Evolutionary conservation across 495 filamentous ascomycete genomes (phyloP), one percentile per base, ranked within the genome.

Genomic region (Physcia stellaris): DNA sequence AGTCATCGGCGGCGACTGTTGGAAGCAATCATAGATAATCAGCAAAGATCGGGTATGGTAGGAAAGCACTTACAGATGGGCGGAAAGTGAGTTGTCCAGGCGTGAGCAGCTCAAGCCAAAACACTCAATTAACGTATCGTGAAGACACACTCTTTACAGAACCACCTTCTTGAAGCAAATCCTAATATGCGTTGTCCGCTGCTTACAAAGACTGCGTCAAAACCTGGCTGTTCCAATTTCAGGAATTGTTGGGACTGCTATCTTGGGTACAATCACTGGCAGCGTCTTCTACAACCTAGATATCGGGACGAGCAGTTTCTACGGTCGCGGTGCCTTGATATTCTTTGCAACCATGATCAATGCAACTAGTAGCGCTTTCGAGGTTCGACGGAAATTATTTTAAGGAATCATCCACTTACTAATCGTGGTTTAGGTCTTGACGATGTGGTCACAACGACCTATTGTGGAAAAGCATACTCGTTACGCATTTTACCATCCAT

Each of bases 221-320:
- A n/a, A n/a, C n/a, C n/a, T n/a, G 72, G 77, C 7, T 66, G 61
- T 2, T 94, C 85, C 80, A 82, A 81, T 47, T 69, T 80, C 22
- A 94, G 86, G 86, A 63, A 94, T 24, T 83, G 83, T 47, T 94
- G 83, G 44, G 55, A 94, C 11, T 78, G 94, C 45, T 85, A 85
- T 4, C 73, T 95, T 28, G 76, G 73, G 1, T 95, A 94, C 47
- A 74, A 80, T 1, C 94, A 92, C 50, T 86, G 94, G 57, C 61
- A 13, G 69, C 70, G 10, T 80, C 85, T 54, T 77, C 85, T 13
- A 52, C 64, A 38, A 79, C 75, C 21, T 85, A 78, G 75, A 62
- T 87, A 18, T 60, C 79, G 7, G 65, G 71, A 52, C 79, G 81
- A 35, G 82, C 86, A 50, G 73, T 63, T 42, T 73, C 71, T 4